Evolutionary conservation across 305 asterid genomes (phyloP), one percentile per base, ranked within the genome.

Genomic region (Stenogyne calaminthoides): DNA sequence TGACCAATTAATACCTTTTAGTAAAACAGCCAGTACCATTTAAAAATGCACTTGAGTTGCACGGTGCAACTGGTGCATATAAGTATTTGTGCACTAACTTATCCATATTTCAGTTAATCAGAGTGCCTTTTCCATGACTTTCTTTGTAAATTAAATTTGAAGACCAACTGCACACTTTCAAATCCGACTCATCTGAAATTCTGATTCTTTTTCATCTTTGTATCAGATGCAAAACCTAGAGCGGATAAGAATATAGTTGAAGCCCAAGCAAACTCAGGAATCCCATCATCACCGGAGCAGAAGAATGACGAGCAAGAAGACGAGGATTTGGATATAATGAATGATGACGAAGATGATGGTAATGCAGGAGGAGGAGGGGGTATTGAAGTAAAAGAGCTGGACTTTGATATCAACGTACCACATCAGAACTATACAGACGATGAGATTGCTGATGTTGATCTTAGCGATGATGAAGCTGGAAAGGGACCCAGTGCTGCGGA

Each of bases 371-470:
- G 61, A 75, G 85, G 82, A 65, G 86, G 83, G 69, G 74, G 75
- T n/a, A 3, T 78, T 32, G 78, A 69, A 36, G 85, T 88, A 71
- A 93, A 89, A 66, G 88, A 86, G 68, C 29, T 88, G 22, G 93
- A 86, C 39, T 88, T 93, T 46, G 98, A 94, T 73, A 94, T 94
- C 78, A 94, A 94, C 76, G 75, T 80, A 44, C 97, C 97, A 1
- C 95, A 89, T 47, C 94, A 84, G 32, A 80, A 71, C 12, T 88
- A 94, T 58, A 80, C 85, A 2, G 97, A 94, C 39, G 97, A 91
- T 64, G 99, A 91, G 84, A 88, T 86, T 71, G 98, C 96, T 46
- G 93, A 92, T 72, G 93, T 93, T 22, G 97, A 86, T 81, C 87
- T 73, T 3, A 91, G 96, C 56, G 98, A 90, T 46, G 97, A 86